These are phyloP conservation scores for Penicillium diatomitis DNA, from an alignment of 495 filamentous ascomycete genomes.

Conservation along the genomic window DNA sequence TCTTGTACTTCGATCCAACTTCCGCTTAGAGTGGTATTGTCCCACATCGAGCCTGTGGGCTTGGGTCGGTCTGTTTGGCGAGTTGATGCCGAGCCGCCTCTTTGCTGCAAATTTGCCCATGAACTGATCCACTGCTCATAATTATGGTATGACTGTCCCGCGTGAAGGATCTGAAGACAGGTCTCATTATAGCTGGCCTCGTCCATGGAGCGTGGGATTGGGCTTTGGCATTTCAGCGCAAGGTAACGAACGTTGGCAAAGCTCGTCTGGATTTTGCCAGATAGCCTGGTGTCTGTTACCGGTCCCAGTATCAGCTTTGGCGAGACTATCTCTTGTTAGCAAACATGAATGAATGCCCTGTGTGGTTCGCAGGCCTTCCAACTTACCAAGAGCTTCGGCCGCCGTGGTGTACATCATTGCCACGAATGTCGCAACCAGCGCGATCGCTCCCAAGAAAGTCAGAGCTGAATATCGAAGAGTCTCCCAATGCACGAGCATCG, in stretches of 20 bases:
- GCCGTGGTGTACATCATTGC: slow-evolving; percentile 68
- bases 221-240: slow-evolving; percentile 45
- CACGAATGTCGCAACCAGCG: slow-evolving; percentile 49
- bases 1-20: slow-evolving; percentile 49
- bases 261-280: slow-evolving; percentile 44
- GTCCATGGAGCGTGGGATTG: slow-evolving; percentile 37
- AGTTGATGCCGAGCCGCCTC: slow-evolving; percentile 26
- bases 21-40: slow-evolving; percentile 55
- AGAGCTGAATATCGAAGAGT: slow-evolving; percentile 50
- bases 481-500: slow-evolving; percentile 57
- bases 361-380: neutral
- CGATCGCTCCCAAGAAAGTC: slow-evolving; percentile 48
- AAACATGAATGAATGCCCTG: neutral
- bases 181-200: slow-evolving; percentile 27
- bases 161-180: slow-evolving; percentile 57
- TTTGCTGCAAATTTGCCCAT: slow-evolving; percentile 38
- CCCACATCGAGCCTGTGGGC: slow-evolving; percentile 48
- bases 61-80: slow-evolving; percentile 36
- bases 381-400: slow-evolving; percentile 50
- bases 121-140: slow-evolving; percentile 34
- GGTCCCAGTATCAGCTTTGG: slow-evolving; percentile 52
- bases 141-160: slow-evolving; percentile 50
- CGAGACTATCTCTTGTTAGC: slow-evolving; percentile 32
- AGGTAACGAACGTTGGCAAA: slow-evolving; percentile 53
- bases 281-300: slow-evolving; percentile 32